phyloP scores from a whole-genome alignment of 257 asterid genomes.

The Forsythia viridissima region DNA sequence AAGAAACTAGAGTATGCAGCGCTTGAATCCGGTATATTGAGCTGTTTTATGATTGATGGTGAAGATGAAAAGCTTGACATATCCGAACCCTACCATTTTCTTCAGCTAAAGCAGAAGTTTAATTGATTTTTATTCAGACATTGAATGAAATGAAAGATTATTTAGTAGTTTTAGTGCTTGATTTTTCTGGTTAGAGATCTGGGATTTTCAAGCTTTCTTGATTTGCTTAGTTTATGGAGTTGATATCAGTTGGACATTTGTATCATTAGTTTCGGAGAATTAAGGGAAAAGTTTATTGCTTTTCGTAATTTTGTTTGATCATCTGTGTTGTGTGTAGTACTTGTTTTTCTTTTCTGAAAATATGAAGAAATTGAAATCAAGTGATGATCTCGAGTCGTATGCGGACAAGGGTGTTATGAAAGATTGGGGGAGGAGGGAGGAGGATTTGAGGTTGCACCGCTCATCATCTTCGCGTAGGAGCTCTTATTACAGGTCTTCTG shows the following conservation, averaged over 20 bases:
- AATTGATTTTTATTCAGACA: not conserved
- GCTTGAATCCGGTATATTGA: slow-evolving; percentile 23
- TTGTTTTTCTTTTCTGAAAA: not conserved
- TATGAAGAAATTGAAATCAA: not conserved
- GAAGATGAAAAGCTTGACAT: not conserved
- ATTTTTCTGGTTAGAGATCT: not conserved
- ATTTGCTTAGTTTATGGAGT: not conserved
- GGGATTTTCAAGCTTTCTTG: not conserved
- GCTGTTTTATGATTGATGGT: not conserved
- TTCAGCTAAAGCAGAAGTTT: not conserved
- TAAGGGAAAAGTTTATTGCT: not conserved
- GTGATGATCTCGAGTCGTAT: not conserved
- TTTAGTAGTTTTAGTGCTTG: not conserved
- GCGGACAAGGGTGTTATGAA: not conserved
- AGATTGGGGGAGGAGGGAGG: not conserved
- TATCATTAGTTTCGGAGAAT: not conserved
- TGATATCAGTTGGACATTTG: not conserved
- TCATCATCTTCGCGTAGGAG: slow-evolving; percentile 62
- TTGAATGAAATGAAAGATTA: not conserved
- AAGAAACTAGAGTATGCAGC: slow-evolving; percentile 20
- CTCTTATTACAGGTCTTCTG: slow-evolving; percentile 76
- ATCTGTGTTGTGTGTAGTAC: not conserved
- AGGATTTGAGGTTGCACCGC: slow-evolving; percentile 53
- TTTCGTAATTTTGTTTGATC: not conserved
- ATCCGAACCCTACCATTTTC: not conserved